Evolutionary conservation across 805 yeast species (phyloP), one percentile per base, ranked within the genome.

Genomic region (Wickerhamomyces pijperi): DNA sequence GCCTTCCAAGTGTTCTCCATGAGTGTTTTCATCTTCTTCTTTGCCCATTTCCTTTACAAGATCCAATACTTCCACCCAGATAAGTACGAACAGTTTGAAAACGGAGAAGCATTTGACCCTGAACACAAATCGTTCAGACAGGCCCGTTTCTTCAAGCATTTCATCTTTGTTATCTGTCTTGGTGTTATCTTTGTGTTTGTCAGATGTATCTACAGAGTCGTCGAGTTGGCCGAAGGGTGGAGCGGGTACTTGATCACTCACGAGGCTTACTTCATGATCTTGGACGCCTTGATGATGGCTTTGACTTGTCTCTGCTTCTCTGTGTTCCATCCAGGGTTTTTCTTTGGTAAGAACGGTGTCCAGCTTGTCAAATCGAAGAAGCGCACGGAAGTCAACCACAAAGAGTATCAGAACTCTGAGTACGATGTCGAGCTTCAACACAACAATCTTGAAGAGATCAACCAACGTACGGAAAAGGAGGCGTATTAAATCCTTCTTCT

Each of bases 211-310:
- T 85, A 82, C 59, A 71, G 95, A 53, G 68, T 83, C 23, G 67
- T 73, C 31, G 95, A 86, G 58, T 64, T 86, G 42, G 58, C 76
- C 3, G 75, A 77, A 51, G 90, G 88, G 13, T 83, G 88, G 81
- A 42, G 52, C 6, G 90, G 94, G 1, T 64, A 57, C 40, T 61
- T 86, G 47, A 79, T 82, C 38, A 64, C 68, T 2, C 73, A 71
- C 38, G 87, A 81, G 53, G 59, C 63, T 32, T 77, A 72, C 49
- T 72, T 80, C 49, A 61, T 80, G 54, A 64, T 72, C n/a, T 56
- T 80, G 19, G 88, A 81, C 48, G 78, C 77, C 2, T 51, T 81
- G 39, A 74, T 80, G 82, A 67, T 80, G 59, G 51, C 70, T 1
- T 35, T 77, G 4, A 73, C 80, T 1, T 53, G 60, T 36, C 53